These are phyloP conservation scores for Xylaria sp. DNA, from an alignment of 2,329 filamentous ascomycete species.

Conservation along the genomic window DNA sequence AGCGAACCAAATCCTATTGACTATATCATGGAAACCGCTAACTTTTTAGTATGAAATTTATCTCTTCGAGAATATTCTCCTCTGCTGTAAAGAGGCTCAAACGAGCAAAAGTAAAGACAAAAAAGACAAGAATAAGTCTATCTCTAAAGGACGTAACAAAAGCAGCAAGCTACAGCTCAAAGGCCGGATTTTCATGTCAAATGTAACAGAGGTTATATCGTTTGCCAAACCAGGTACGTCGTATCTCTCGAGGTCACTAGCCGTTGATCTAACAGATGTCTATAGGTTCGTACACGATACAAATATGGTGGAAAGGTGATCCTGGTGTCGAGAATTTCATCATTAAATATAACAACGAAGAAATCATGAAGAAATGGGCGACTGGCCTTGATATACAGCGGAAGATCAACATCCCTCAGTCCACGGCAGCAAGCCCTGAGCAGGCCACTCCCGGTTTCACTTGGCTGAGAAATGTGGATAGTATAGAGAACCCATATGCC, in stretches of 20 bases:
- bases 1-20: slow-evolving; percentile 42
- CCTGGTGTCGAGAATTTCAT: slow-evolving; percentile 95
- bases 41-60: slow-evolving; percentile 86
- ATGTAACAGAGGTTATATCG: slow-evolving; percentile 93
- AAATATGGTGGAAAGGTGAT: slow-evolving; percentile 99
- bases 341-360: slow-evolving; percentile 91
- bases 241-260: slow-evolving; percentile 12
- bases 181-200: slow-evolving; percentile 98
- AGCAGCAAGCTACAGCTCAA: slow-evolving; percentile 91
- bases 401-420: slow-evolving; percentile 58
- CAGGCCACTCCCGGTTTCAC: slow-evolving; percentile 73
- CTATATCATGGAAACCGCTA: slow-evolving; percentile 24
- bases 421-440: slow-evolving; percentile 52
- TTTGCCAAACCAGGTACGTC: slow-evolving; percentile 82
- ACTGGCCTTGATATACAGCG: slow-evolving; percentile 78
- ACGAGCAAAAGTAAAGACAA: slow-evolving; percentile 84
- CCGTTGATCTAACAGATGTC: slow-evolving; percentile 15
- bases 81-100: slow-evolving; percentile 96
- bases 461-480: slow-evolving; percentile 73
- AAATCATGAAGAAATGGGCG: slow-evolving; percentile 92
- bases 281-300: slow-evolving; percentile 86
- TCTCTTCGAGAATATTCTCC: slow-evolving; percentile 90
- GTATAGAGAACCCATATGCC: slow-evolving; percentile 82
- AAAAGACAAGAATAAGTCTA: slow-evolving; percentile 66
- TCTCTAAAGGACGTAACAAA: slow-evolving; percentile 64